Conservation (phyloP, 2,329 filamentous ascomycete genomes). For the Coniochaeta prunicola region DNA sequence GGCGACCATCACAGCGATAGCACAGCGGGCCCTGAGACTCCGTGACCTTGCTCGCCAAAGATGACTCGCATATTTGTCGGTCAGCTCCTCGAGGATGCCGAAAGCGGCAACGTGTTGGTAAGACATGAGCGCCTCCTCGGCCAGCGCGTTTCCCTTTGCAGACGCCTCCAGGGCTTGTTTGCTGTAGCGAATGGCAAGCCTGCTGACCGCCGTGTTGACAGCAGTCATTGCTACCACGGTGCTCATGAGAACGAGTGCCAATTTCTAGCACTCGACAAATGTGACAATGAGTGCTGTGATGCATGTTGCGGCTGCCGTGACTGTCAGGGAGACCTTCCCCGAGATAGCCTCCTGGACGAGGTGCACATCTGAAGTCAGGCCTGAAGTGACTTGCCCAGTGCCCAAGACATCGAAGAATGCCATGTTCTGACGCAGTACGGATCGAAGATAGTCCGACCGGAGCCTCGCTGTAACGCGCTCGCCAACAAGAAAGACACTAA, state of each 20-base stretch:
- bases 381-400: constrained; percentile 80
- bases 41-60: constrained; percentile 63
- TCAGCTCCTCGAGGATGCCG: constrained; percentile 81
- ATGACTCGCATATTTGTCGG: constrained; percentile 71
- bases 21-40: constrained; percentile 66
- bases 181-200: constrained; percentile 67
- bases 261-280: constrained; percentile 83
- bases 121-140: constrained; percentile 86
- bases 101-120: constrained; percentile 87
- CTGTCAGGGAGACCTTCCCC: constrained; percentile 72
- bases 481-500: constrained; percentile 77
- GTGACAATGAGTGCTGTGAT: constrained; percentile 81
- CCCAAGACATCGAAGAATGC: constrained; percentile 84
- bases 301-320: constrained; percentile 75
- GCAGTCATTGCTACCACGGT: constrained; percentile 57
- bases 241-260: constrained; percentile 79
- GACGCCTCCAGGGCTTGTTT: constrained; percentile 71
- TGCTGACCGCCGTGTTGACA: too few species aligned
- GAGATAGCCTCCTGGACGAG: constrained; percentile 87
- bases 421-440: constrained; percentile 77
- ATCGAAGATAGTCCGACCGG: constrained; percentile 69
- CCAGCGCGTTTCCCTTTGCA: constrained; percentile 74
- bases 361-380: constrained; percentile 86
- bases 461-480: constrained; percentile 69
- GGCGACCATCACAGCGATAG: constrained; percentile 69